phyloP scores from a whole-genome alignment of 805 yeast genomes.

The Kuraishia piskuri region DNA sequence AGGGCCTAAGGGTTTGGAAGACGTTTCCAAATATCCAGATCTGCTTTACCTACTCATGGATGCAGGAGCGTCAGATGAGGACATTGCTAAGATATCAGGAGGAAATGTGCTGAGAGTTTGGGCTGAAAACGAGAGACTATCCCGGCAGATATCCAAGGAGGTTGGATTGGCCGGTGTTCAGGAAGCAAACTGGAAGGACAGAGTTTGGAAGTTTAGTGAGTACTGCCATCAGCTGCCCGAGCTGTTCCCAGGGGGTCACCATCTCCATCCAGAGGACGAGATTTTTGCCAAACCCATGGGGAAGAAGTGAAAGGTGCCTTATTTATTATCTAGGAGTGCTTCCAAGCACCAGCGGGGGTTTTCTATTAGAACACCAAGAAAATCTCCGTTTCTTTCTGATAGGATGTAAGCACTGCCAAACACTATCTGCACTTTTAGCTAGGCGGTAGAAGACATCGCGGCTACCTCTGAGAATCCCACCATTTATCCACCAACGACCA shows the following conservation, averaged over 20 bases:
- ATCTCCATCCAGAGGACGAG: background rate
- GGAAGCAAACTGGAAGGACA: slow-evolving; percentile 32
- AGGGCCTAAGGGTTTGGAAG: slow-evolving; percentile 44
- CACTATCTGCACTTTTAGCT: too few species aligned
- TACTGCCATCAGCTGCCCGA: slow-evolving; percentile 27
- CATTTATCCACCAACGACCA: too few species aligned
- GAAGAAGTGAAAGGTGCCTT: background rate
- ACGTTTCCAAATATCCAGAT: slow-evolving; percentile 47
- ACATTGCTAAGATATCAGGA: slow-evolving; percentile 35
- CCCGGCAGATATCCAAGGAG: slow-evolving; percentile 15
- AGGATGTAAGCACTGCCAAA: too few species aligned
- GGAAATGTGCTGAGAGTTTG: slow-evolving; percentile 38
- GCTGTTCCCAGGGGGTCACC: slow-evolving; percentile 22
- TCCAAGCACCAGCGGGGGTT: too few species aligned
- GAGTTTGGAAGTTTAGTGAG: slow-evolving; percentile 32
- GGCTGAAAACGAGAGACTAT: slow-evolving; percentile 28
- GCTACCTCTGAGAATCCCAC: too few species aligned
- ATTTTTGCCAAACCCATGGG: background rate
- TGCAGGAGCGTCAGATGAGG: slow-evolving; percentile 33
- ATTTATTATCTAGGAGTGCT: too few species aligned
- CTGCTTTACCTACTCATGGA: slow-evolving; percentile 23
- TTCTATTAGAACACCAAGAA: too few species aligned
- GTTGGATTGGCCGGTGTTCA: slow-evolving; percentile 16
- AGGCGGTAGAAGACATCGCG: too few species aligned
- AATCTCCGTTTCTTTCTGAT: too few species aligned